A percentile compares a stretch with the other conserved stretches of the same genome.
phyloP scores from a whole-genome alignment of 345 rosid species.

The Brassica cretica region DNA sequence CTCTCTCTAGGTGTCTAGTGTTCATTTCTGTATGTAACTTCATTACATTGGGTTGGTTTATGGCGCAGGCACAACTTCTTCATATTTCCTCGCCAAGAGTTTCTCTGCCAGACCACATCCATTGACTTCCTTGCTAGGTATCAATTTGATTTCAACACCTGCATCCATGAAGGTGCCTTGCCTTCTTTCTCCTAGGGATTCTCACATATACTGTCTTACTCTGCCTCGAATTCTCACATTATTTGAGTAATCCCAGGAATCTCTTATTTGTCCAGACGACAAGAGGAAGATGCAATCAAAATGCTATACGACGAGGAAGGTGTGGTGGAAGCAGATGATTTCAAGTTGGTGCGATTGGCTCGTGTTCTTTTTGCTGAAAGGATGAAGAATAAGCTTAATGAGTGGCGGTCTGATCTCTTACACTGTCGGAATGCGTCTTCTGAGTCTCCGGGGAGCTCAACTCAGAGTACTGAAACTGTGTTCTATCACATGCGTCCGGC shows the following conservation, averaged over 20 bases:
- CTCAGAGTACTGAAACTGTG: conserved; percentile 44
- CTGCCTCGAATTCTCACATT: conserved; percentile 26
- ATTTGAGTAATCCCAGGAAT: conserved; percentile 63
- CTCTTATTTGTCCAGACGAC: conserved; percentile 63
- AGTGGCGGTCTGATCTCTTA: conserved; percentile 67
- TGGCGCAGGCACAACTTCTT: conserved; percentile 80
- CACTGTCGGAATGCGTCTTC: conserved; percentile 34
- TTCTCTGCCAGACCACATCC: conserved; percentile 87
- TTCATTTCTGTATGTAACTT: background rate
- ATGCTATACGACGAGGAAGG: conserved; percentile 33
- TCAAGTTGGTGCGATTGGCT: conserved; percentile 47
- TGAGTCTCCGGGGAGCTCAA: background rate
- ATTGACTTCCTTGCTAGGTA: conserved; percentile 83
- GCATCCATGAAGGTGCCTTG: conserved; percentile 69
- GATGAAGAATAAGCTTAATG: conserved; percentile 63
- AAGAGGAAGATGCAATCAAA: conserved; percentile 61
- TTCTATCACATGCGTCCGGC: conserved; percentile 79
- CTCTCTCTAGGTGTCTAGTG: background rate
- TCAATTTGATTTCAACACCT: conserved; percentile 87
- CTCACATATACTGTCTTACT: too few relatives aligned
- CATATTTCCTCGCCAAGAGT: conserved; percentile 76
- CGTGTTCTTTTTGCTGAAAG: conserved; percentile 81
- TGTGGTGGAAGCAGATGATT: conserved; percentile 41
- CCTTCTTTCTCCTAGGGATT: background rate
- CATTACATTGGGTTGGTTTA: background rate